Evolutionary conservation across 805 yeast genomes (phyloP).

Genomic region (Barnettozyma pratensis): DNA sequence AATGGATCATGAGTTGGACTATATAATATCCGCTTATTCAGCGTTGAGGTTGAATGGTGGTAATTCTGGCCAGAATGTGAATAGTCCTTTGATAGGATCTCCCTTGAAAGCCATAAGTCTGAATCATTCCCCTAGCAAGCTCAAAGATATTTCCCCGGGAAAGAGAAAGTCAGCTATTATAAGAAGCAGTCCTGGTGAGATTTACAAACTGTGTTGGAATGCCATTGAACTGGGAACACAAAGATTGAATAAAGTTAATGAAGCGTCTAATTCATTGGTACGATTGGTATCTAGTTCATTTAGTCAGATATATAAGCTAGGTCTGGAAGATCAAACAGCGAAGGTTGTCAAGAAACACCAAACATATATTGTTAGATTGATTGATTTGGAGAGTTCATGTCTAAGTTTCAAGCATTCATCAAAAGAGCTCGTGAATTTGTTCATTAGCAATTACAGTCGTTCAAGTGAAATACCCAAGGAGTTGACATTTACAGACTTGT

Average conservation of each 20-base stretch:
- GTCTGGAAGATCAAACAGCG: conserved; percentile 1
- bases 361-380: conserved; percentile 16
- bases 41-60: conserved; percentile 15
- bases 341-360: conserved; percentile 18
- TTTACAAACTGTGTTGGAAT: conserved; percentile 16
- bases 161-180: conserved; percentile 8
- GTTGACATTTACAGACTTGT: background rate
- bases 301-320: conserved; percentile 17
- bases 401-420: conserved; percentile 4
- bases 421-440: conserved; percentile 3
- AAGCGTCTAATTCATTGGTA: conserved; percentile 13
- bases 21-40: conserved; percentile 20
- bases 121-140: conserved; percentile 20
- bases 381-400: conserved; percentile 17
- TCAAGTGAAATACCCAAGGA: background rate
- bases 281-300: conserved; percentile 21
- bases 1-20: conserved; percentile 22
- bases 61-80: background rate
- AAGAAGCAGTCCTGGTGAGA: conserved; percentile 13
- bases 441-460: conserved; percentile 4
- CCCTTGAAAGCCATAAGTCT: conserved; percentile 19
- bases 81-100: conserved; percentile 2
- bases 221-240: conserved; percentile 21
- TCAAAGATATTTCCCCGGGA: conserved; percentile 8
- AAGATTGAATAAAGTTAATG: conserved; percentile 10